These are phyloP conservation scores for Lyophyllum atratum DNA, from an alignment of 768 basidiomycete species.

Conservation along the genomic window DNA sequence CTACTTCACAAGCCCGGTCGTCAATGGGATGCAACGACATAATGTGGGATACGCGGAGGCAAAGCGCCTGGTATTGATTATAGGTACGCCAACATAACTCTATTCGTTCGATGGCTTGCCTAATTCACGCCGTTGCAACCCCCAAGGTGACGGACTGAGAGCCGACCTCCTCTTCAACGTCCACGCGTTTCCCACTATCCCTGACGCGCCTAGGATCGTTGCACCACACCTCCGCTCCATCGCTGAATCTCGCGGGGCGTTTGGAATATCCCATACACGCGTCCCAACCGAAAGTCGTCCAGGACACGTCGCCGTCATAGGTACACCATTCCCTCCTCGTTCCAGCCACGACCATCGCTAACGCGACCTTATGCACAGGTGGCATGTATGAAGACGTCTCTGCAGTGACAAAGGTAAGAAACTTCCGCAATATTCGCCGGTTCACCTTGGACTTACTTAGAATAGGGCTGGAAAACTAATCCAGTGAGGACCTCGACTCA, in stretches of 20 bases:
- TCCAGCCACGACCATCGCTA: neutral
- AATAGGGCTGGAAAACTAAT: constrained; percentile 84
- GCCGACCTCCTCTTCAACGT: constrained; percentile 76
- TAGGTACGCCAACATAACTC: constrained; percentile 48
- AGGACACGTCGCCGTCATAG: constrained; percentile 88
- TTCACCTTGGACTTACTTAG: constrained; percentile 10
- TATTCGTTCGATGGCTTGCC: neutral
- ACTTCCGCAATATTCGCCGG: neutral
- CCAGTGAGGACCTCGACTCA: constrained; percentile 47
- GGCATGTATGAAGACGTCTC: constrained; percentile 93
- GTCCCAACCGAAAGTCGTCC: constrained; percentile 90
- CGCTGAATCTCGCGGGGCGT: constrained; percentile 66
- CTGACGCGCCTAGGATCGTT: constrained; percentile 54
- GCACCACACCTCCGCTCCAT: constrained; percentile 79
- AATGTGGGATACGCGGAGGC: constrained; percentile 49
- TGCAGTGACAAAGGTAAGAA: constrained; percentile 76
- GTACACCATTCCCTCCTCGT: constrained; percentile 30
- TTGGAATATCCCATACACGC: constrained; percentile 82
- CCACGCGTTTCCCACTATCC: constrained; percentile 58
- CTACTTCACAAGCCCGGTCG: constrained; percentile 85
- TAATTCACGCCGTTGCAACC: neutral
- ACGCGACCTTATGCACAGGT: constrained; percentile 33
- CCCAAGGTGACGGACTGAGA: constrained; percentile 76
- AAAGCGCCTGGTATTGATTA: constrained; percentile 77
- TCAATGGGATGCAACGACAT: constrained; percentile 71